Percentiles rank a stretch among this genome's conserved stretches.
These are phyloP conservation scores for Gossypium davidsonii DNA, from an alignment of 441 rosid genomes.

Conservation along the genomic window DNA sequence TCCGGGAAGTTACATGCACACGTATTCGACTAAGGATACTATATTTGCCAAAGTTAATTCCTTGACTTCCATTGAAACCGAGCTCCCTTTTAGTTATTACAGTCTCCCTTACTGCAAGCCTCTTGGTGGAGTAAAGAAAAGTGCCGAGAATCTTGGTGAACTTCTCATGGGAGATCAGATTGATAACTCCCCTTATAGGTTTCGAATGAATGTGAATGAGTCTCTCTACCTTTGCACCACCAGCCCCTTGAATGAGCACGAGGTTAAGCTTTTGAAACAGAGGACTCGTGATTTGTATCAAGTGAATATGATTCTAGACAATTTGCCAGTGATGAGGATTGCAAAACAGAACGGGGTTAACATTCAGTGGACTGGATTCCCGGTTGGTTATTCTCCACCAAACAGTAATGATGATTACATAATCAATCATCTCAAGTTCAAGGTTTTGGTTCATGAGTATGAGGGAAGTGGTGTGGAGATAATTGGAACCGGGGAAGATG, in stretches of 20 bases:
- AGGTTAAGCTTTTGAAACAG: slow-evolving; percentile 87
- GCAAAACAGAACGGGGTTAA: slow-evolving; percentile 61
- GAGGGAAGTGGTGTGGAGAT: slow-evolving; percentile 77
- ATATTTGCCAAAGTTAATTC: slow-evolving; percentile 82
- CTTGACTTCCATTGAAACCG: slow-evolving; percentile 81
- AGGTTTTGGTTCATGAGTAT: slow-evolving; percentile 78
- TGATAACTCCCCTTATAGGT: slow-evolving; percentile 79
- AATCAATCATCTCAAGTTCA: slow-evolving; percentile 85
- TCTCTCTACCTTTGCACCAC: slow-evolving; percentile 76
- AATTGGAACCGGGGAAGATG: slow-evolving; percentile 93
- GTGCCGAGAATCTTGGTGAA: slow-evolving; percentile 94
- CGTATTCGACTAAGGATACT: slow-evolving; percentile 43
- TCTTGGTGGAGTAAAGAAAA: slow-evolving; percentile 53
- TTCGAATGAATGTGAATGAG: slow-evolving; percentile 67
- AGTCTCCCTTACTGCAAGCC: slow-evolving; percentile 85
- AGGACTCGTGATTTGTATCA: slow-evolving; percentile 80
- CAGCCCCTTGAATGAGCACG: slow-evolving; percentile 45
- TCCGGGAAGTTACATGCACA: slow-evolving; percentile 83
- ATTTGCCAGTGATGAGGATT: slow-evolving; percentile 78
- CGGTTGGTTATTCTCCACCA: slow-evolving; percentile 70
- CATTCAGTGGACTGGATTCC: slow-evolving; percentile 94
- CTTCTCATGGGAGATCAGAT: slow-evolving; percentile 97
- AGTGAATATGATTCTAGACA: slow-evolving; percentile 86
- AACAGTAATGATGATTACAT: slow-evolving; percentile 79
- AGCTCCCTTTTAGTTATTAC: slow-evolving; percentile 80